Evolutionary conservation across 345 rosid species (phyloP), one percentile per base, ranked within the genome.

Genomic region (Pugionium cornutum): DNA sequence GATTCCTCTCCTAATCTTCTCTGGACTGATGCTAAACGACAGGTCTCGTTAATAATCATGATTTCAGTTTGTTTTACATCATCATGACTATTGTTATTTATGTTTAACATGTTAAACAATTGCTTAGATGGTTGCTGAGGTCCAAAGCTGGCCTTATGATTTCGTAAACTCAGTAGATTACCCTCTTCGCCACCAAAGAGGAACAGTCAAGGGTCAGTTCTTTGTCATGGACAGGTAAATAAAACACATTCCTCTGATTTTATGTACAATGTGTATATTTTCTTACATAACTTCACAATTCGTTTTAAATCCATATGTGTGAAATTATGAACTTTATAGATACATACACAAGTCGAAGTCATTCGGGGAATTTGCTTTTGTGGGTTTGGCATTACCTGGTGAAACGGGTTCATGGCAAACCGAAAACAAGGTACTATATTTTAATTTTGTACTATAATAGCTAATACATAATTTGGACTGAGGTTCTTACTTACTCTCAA

Each of bases 331-430:
- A 31, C 32, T 53, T 50, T 52, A 27, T 53, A 85, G 98, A 65
- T 80, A 58, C 48, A 55, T 60, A 9, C 75, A 33, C 53, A 25
- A 68, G 26, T 53, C 46, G 6, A 50, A 56, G 9, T 7, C 76
- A 63, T 65, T 67, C 68, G 89, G 80, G 2, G 11, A 26, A 9
- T 79, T 57, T 28, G 97, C 92, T 35, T 80, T 69, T 71, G 89
- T 88, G 54, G 97, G 96, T 5, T 74, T 92, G 84, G 97, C 97
- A 51, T n/a, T 65, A 5, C 86, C 85, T 5, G 97, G 97, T 53
- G 62, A 78, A n/a, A 82, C 40, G 45, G 96, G 97, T 68, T 88
- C 97, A 25, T 92, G 97, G 97, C 95, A 92, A 81, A 79, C 66
- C 29, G 89, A 92, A 29, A 65, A 78, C 60, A 84, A 88, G 94